phyloP scores from a whole-genome alignment of 345 rosid genomes.

The Hibiscus mutabilis region DNA sequence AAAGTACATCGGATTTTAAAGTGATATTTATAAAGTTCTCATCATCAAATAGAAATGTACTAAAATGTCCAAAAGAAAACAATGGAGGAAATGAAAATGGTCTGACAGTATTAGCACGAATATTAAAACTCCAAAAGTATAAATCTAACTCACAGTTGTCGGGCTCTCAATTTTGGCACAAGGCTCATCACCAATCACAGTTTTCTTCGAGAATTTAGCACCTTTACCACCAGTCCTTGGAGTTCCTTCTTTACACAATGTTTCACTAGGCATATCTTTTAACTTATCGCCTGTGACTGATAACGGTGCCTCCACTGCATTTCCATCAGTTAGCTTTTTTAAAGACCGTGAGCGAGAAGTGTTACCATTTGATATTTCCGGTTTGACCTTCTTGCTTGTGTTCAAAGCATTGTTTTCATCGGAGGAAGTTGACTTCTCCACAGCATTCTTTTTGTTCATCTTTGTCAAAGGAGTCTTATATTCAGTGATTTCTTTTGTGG shows the following conservation, averaged over 20 bases:
- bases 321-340: constrained; percentile 13
- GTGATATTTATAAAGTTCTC: constrained; percentile 8
- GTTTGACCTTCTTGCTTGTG: constrained; percentile 28
- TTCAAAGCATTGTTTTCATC: constrained; percentile 17
- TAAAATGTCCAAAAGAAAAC: not conserved
- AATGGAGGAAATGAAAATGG: not conserved
- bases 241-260: constrained; percentile 14
- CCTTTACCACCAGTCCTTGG: constrained; percentile 19
- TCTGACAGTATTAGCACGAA: not conserved
- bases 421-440: constrained; percentile 19
- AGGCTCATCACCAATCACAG: constrained; percentile 11
- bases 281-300: constrained; percentile 7
- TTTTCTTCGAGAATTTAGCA: constrained; percentile 17
- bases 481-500: constrained; percentile 16
- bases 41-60: not conserved
- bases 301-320: constrained; percentile 15
- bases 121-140: constrained; percentile 7
- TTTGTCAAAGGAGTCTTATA: constrained; percentile 20
- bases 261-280: constrained; percentile 20
- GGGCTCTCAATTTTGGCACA: constrained; percentile 23
- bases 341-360: constrained; percentile 8
- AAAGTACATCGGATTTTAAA: not conserved
- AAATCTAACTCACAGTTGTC: constrained; percentile 39
- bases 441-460: constrained; percentile 10
- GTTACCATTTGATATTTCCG: constrained; percentile 16